Evolutionary conservation across 2,329 filamentous ascomycete species (phyloP).

Genomic region (Penicillium sp.): DNA sequence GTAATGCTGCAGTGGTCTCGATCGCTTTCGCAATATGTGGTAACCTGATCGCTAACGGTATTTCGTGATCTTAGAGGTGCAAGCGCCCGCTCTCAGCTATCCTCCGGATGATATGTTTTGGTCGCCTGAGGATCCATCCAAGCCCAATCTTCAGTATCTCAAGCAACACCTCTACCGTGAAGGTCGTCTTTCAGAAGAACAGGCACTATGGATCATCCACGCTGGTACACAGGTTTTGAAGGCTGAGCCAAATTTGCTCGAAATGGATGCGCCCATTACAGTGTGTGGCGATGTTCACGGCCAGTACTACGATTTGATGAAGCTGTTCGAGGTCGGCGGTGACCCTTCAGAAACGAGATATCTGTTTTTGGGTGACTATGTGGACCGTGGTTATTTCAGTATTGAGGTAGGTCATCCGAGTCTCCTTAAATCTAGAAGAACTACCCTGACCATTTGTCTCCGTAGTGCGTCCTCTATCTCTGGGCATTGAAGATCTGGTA

Average conservation of each 20-base stretch:
- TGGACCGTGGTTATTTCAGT: conserved; percentile 97
- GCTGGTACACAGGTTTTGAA: conserved; percentile 84
- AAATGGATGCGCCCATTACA: conserved; percentile 99
- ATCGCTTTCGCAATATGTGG: conserved; percentile 6
- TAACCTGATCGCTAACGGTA: conserved; percentile 17
- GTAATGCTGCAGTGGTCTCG: conserved; percentile 52
- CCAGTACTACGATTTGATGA: conserved; percentile 99
- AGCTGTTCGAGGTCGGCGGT: conserved; percentile 96
- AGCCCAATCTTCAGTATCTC: conserved; percentile 89
- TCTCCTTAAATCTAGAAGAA: not conserved
- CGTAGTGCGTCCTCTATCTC: conserved; percentile 88
- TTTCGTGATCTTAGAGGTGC: conserved; percentile 68
- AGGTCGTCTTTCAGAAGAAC: conserved; percentile 93
- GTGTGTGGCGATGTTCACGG: conserved; percentile 98
- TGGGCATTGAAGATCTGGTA: conserved; percentile 99
- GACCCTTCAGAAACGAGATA: conserved; percentile 96
- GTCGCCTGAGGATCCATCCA: conserved; percentile 77
- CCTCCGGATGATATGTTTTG: conserved; percentile 95
- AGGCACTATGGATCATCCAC: conserved; percentile 92
- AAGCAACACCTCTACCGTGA: conserved; percentile 99
- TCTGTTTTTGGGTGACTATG: conserved; percentile 95
- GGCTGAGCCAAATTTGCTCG: conserved; percentile 88
- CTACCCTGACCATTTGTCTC: conserved; percentile 11
- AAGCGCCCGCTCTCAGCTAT: conserved; percentile 90
- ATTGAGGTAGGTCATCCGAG: conserved; percentile 65